Base-by-base conservation (phyloP, 768 basidiomycete genomes). In the Phanerochaete sordida region DNA sequence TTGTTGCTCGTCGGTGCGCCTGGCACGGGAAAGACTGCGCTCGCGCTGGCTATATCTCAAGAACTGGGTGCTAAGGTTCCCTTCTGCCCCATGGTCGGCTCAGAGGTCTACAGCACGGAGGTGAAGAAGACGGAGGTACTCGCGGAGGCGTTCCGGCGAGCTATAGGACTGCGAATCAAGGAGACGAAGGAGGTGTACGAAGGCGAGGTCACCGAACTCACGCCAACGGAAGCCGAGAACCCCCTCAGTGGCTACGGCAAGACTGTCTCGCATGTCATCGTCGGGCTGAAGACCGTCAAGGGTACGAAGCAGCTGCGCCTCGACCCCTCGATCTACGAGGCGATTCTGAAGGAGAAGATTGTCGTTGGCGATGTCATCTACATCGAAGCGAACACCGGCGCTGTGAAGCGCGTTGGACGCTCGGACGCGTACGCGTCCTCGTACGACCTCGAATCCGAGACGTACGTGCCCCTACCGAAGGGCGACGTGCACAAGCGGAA, bases 61-160 rank as follows among this genome's bases (percentile, higher is more conserved):
- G 97, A 98, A 68, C 82, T 99, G 0, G 97, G 97, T 0, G 76
- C 83, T 23, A 97, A 97, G 68, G 95, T 98, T 0, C 97, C 97
- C 0, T 98, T 99, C 72, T 98, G 96, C 72, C 94, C 95, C 4
- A 98, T 98, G 93, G 97, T 98, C 45, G 97, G 97, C 0, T 90
- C 88, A 21, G 97, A 99, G 74, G 97, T 98, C 62, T 98, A 97
- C 71, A 92, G 88, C 43, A 87, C 91, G 2, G 96, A 98, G 74
- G 95, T 99, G 58, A 98, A 98, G 79, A 99, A 99, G 82, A 98
- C 97, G 1, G 97, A 98, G 71, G 95, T 98, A 4, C 77, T 99
- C 21, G 93, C 95, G 50, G 96, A 98, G 73, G 85, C 88, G 37
- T 98, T 98, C 75, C 82, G 96, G 59, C 79, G 97, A 66, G 95